These are phyloP conservation scores for Emericellopsis atlantica DNA, from an alignment of 2,329 filamentous ascomycete genomes.

Conservation along the genomic window DNA sequence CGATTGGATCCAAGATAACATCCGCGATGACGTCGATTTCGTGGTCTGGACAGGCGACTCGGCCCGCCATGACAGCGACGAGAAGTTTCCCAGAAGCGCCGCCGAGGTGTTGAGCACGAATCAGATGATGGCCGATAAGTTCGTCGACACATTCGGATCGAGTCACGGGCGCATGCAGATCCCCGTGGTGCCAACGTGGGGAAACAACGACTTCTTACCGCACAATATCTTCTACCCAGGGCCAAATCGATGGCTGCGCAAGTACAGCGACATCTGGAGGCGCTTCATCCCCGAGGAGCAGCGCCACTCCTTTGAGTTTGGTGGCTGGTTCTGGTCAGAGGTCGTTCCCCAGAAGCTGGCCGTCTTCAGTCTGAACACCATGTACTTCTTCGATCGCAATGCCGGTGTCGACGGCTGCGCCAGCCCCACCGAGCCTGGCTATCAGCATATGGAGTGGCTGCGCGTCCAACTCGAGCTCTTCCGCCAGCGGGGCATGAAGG, in stretches of 20 bases:
- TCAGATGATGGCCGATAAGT: constrained; percentile 59
- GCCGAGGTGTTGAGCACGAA: constrained; percentile 72
- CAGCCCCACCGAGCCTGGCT: constrained; percentile 69
- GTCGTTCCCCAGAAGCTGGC: constrained; percentile 77
- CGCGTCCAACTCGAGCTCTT: constrained; percentile 76
- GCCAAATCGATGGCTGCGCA: constrained; percentile 74
- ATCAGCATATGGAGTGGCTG: constrained; percentile 92
- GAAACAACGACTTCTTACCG: constrained; percentile 95
- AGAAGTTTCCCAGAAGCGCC: constrained; percentile 61
- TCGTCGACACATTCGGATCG: constrained; percentile 60
- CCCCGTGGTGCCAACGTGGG: constrained; percentile 80
- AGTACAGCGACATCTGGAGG: constrained; percentile 68
- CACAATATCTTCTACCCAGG: constrained; percentile 86
- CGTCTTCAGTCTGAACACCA: constrained; percentile 88
- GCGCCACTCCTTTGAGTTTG: constrained; percentile 78
- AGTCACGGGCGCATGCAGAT: constrained; percentile 47
- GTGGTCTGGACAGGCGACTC: constrained; percentile 90
- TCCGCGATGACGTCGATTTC: constrained; percentile 75
- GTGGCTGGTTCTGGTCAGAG: constrained; percentile 91
- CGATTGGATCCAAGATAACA: constrained; percentile 68
- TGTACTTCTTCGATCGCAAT: constrained; percentile 93
- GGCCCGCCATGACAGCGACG: constrained; percentile 80
- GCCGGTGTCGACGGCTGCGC: constrained; percentile 86
- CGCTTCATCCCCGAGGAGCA: constrained; percentile 87
- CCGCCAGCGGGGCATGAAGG: constrained; percentile 79